Evolutionary conservation across 345 rosid species (phyloP), one percentile per base, ranked within the genome.

Genomic region (Tarenaya hassleriana): DNA sequence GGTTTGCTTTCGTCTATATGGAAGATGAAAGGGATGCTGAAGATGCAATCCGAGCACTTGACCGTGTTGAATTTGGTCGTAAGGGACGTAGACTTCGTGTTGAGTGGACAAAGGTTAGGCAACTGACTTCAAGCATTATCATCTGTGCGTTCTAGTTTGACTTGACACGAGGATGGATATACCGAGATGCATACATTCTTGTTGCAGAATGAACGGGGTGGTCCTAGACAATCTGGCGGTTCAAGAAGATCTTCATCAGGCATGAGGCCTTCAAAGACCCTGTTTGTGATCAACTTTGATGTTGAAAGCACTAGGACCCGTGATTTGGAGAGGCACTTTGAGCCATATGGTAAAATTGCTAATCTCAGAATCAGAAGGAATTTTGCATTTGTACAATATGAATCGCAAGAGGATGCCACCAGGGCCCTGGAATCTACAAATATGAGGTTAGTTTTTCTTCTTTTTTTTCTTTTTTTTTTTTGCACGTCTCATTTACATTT

Each of bases 11-110:
- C 62, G 68, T 91, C 43, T 91, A 84, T 47, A 91, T 91, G 98
- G 96, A 91, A 58, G 89, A 91, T 64, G 96, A 91, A 70, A 91
- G 88, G 64, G 96, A 91, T 77, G 98, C 92, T 47, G 95, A 87
- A 51, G 89, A 91, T 79, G 98, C 98, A 13, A 87, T 91, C 45
- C 79, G 94, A 48, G 95, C 83, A 31, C 95, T 91, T 58, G 95
- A 91, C 35, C 75, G 81, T 37, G 52, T 64, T 20, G 98, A 91
- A 41, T 87, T 77, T 61, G 98, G 98, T 38, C 83, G 81, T 12
- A 84, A 84, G 70, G 96, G 98, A 34, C 92, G 96, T 39, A 87
- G 86, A 67, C 98, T 91, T 54, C 88, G 86, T 63, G 98, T 84
- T 46, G 96, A 91, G 66, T 91, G 98, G 98, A 91, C 95, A n/a